Conservation (phyloP, 306 rosid species). For the Vigna unguiculata region DNA sequence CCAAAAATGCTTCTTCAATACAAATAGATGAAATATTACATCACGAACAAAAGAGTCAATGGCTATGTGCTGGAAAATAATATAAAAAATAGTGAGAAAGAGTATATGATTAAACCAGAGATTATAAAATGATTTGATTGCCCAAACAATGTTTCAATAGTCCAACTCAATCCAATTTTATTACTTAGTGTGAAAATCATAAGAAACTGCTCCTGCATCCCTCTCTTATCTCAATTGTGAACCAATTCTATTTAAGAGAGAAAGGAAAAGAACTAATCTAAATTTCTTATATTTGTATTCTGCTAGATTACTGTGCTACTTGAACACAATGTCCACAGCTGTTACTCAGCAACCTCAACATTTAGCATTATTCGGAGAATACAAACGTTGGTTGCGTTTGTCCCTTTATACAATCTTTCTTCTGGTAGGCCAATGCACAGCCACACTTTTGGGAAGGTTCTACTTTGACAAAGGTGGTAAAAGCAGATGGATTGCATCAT, state of each 20-base stretch:
- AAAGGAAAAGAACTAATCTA: background rate
- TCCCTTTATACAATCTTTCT: conserved; percentile 48
- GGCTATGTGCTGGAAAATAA: background rate
- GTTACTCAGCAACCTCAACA: conserved; percentile 20
- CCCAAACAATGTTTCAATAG: background rate
- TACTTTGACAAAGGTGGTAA: conserved; percentile 70
- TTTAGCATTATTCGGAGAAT: conserved; percentile 33
- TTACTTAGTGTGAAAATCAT: background rate
- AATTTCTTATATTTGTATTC: background rate
- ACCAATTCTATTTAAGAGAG: background rate
- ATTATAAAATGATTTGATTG: background rate
- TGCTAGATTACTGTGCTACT: background rate
- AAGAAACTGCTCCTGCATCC: background rate
- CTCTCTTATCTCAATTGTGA: background rate
- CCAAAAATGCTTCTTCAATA: background rate
- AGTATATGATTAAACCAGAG: background rate
- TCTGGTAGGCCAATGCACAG: conserved; percentile 58
- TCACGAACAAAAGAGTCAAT: background rate
- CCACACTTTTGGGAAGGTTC: conserved; percentile 59
- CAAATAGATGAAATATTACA: background rate
- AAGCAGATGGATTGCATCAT: conserved; percentile 69
- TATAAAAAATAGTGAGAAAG: background rate
- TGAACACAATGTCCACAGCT: background rate
- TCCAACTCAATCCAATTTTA: background rate
- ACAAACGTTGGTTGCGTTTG: conserved; percentile 61